These are phyloP conservation scores for Penicillium verhagenii DNA, from an alignment of 495 filamentous ascomycete species.

Conservation along the genomic window DNA sequence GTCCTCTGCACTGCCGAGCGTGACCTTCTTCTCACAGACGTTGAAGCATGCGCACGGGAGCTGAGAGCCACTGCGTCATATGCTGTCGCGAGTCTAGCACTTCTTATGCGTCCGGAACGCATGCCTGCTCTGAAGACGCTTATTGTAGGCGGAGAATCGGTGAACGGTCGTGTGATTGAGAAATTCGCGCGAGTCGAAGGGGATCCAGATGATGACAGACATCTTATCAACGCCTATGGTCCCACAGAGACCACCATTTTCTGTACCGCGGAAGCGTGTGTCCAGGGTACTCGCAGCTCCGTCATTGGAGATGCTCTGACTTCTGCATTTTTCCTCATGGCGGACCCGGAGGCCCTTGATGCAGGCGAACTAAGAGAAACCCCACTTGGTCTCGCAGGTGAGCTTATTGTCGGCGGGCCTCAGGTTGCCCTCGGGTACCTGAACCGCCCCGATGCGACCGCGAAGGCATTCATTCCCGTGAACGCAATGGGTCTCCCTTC, in stretches of 20 bases:
- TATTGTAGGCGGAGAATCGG: constrained; percentile 33
- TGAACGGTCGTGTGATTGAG: constrained; percentile 29
- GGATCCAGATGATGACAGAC: neutral
- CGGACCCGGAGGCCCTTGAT: constrained; percentile 22
- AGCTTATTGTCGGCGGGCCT: constrained; percentile 46
- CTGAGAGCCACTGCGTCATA: neutral
- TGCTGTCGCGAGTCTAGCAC: constrained; percentile 22
- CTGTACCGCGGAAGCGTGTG: constrained; percentile 26
- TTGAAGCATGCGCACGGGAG: constrained; percentile 20
- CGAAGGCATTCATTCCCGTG: constrained; percentile 39
- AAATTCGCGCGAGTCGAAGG: constrained; percentile 17
- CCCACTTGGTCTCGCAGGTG: constrained; percentile 40
- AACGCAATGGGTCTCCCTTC: constrained; percentile 54
- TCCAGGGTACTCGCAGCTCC: constrained; percentile 25
- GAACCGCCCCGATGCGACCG: constrained; percentile 37
- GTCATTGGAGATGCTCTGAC: constrained; percentile 36
- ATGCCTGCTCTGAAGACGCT: constrained; percentile 29
- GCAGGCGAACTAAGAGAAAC: constrained; percentile 26
- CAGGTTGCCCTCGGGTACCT: constrained; percentile 49
- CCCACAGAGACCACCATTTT: constrained; percentile 36
- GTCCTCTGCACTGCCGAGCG: constrained; percentile 41
- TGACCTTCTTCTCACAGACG: constrained; percentile 20
- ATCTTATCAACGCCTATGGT: constrained; percentile 35
- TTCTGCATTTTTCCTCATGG: constrained; percentile 28
- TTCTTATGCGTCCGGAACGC: neutral